Conservation (phyloP, 306 rosid species). For the Crotalaria pallida region DNA sequence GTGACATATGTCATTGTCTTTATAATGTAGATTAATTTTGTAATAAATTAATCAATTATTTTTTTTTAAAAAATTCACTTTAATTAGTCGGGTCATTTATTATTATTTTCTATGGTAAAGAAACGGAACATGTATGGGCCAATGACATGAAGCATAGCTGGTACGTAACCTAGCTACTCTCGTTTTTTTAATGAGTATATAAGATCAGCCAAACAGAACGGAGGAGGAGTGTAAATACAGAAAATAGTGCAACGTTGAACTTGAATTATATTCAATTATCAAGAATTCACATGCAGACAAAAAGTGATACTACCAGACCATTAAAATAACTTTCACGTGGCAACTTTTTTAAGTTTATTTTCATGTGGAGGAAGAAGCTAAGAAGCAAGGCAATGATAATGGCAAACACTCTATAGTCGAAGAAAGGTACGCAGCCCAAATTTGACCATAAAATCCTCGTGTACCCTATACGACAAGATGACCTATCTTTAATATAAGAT, state of each 20-base stretch:
- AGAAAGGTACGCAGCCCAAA: neutral
- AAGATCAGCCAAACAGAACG: no score
- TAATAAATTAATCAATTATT: no score
- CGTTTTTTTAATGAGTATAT: no score
- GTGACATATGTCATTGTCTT: no score
- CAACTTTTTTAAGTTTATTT: neutral
- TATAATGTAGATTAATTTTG: no score
- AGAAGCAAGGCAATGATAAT: neutral
- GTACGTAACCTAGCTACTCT: no score
- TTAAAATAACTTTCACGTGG: slow-evolving; percentile 23
- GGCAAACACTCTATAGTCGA: neutral
- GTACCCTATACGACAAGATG: no score
- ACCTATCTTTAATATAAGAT: no score
- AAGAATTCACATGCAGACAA: slow-evolving; percentile 1
- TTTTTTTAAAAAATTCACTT: no score
- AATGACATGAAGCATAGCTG: no score
- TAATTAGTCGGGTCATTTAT: neutral
- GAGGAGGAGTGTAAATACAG: neutral
- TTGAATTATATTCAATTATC: neutral
- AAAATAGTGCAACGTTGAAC: neutral
- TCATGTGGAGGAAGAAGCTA: slow-evolving; percentile 5
- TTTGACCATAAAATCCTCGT: slow-evolving; percentile 7
- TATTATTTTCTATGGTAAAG: neutral
- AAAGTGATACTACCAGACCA: neutral
- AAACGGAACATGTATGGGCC: no score